Evolutionary conservation across 2,329 filamentous ascomycete species (phyloP), one percentile per base, ranked within the genome.

Genomic region (Pseudocercospora crystallina): DNA sequence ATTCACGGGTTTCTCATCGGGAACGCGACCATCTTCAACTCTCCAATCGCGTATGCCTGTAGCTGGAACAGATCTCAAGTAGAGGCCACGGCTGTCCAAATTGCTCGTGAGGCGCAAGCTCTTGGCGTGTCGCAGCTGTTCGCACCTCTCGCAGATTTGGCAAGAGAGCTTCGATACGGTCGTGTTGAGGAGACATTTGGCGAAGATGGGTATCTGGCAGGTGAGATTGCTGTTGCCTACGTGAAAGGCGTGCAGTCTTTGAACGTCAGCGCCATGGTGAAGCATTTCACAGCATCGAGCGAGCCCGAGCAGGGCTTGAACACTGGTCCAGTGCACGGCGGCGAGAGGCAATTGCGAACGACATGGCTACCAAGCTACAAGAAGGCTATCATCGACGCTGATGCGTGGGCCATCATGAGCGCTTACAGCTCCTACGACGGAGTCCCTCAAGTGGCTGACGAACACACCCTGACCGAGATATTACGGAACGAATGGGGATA

Each of bases 21-120:
- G 8, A 89, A 89, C 65, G 86, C 85, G 2, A 90, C 87, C 1
- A 87, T 90, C 52, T 90, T 89, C 74, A 90, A 89, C 69, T 87
- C 84, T 1, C 86, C 87, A 0, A 89, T 90, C 59, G 86, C 75
- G 7, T 81, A 86, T 46, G 86, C 81, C 12, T 88, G 84, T 62
- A 85, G 85, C 0, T 90, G 84, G 73, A 87, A 90, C 63, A 79
- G 80, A 0, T 75, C 76, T 35, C 69, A 89, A 11, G 72, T 89
- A 3, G 70, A 83, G 57, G 78, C 86, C 58, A 89, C 89, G 85
- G 86, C 76, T 5, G 71, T 73, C 3, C 76, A 80, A 13, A 88
- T 89, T 58, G 85, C 78, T 5, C 76, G 80, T 41, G 86, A 90
- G 68, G 76, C 85, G 17, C 73, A 76, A 46, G 81, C 86, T 3